Percentiles rank a stretch among this genome's conserved stretches.
These are phyloP conservation scores for Hamigera avellanea DNA, from an alignment of 495 filamentous ascomycete genomes.

Conservation along the genomic window DNA sequence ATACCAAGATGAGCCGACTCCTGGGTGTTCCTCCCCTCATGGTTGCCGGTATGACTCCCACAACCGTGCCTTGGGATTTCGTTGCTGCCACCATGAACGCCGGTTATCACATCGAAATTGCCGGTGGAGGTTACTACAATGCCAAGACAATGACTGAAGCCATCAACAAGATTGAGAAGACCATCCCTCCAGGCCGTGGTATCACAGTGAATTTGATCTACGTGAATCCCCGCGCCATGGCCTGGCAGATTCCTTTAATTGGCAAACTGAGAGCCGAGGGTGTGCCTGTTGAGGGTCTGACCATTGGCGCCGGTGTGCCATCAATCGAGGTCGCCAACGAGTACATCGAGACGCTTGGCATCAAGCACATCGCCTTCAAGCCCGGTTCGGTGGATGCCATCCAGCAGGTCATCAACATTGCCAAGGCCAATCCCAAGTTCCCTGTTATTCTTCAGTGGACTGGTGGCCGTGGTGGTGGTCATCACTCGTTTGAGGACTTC, in stretches of 20 bases:
- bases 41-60: constrained; percentile 94
- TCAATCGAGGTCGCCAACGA: constrained; percentile 90
- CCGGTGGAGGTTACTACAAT: constrained; percentile 87
- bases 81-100: constrained; percentile 93
- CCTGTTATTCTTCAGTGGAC: constrained; percentile 92
- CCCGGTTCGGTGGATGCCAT: constrained; percentile 85
- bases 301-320: constrained; percentile 88
- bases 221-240: constrained; percentile 92
- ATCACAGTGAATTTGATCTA: constrained; percentile 95
- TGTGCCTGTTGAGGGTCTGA: constrained; percentile 86
- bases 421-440: constrained; percentile 80
- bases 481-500: constrained; percentile 94
- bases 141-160: constrained; percentile 83
- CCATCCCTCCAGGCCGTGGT: constrained; percentile 80
- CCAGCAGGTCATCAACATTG: constrained; percentile 82
- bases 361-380: constrained; percentile 94
- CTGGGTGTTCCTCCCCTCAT: constrained; percentile 82
- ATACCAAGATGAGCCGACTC: constrained; percentile 94
- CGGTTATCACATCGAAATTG: constrained; percentile 87
- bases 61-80: constrained; percentile 90
- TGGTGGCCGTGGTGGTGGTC: constrained; percentile 83
- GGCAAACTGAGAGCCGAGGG: constrained; percentile 75
- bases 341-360: constrained; percentile 85
- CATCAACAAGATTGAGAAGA: constrained; percentile 77
- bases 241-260: constrained; percentile 91